Evolutionary conservation across 768 basidiomycete species (phyloP).

Genomic region (Baorangia bicolor): DNA sequence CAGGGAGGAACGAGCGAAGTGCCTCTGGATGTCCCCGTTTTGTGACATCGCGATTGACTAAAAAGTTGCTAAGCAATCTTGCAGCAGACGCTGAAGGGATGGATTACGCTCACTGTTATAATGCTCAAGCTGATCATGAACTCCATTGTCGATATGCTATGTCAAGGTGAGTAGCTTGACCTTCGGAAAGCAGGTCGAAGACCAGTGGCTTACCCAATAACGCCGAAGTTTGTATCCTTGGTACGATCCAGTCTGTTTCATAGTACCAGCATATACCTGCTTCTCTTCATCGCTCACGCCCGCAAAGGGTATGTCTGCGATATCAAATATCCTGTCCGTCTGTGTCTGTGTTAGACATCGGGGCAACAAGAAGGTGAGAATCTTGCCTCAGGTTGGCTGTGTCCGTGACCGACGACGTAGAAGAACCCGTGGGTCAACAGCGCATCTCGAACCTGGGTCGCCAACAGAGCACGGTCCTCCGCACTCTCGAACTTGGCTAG

Average conservation of each 20-base stretch:
- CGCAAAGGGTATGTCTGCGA: conserved; percentile 47
- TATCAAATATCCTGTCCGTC: conserved; percentile 49
- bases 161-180: background rate
- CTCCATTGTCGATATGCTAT: conserved; percentile 61
- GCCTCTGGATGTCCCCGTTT: conserved; percentile 49
- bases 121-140: conserved; percentile 61
- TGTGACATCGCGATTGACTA: conserved; percentile 51
- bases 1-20: conserved; percentile 50
- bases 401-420: conserved; percentile 39
- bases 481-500: conserved; percentile 40
- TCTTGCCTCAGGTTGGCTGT: conserved; percentile 37
- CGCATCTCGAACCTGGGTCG: conserved; percentile 43
- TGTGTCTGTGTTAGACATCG: conserved; percentile 34
- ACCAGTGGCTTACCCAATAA: conserved; percentile 41
- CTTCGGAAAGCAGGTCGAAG: background rate
- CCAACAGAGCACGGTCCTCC: conserved; percentile 39
- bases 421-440: conserved; percentile 46
- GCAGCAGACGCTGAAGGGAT: background rate
- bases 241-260: conserved; percentile 46
- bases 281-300: conserved; percentile 45
- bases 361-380: background rate
- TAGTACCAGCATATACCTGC: conserved; percentile 36
- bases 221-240: conserved; percentile 53
- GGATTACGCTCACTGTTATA: conserved; percentile 51
- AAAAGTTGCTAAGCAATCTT: background rate